Base-by-base conservation (phyloP, 768 basidiomycete genomes). In the Gymnopilus dilepis region DNA sequence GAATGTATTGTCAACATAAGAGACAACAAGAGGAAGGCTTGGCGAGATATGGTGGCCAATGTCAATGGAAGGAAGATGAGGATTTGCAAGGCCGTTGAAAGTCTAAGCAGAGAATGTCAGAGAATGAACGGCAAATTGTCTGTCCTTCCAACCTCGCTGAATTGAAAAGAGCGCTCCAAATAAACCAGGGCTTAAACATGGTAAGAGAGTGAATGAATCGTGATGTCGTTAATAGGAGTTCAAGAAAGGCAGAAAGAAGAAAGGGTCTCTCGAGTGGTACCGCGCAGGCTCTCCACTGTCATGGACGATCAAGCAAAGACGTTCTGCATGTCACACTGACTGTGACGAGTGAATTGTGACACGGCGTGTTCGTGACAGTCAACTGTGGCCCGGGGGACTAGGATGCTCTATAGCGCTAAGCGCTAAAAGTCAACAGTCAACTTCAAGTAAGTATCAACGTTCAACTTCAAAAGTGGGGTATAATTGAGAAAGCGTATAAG, bases 1-100 rank as follows among this genome's bases (percentile, higher is more conserved):
- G 91, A 86, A 71, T 94, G 92, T 31, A 83, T 68, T 53, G 89
- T 88, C 54, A 94, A 80, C 12, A 94, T 84, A 19, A 95, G 80
- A 9, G 93, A 94, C 34, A 94, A 85, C 26, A 92, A 78, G 41
- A 95, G 85, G 69, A 95, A 95, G 0, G 92, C 92, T 30, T 86
- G 79, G 24, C 83, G 87, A 30, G 91, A 92, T 57, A 95, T 83
- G 12, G 94, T 94, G 48, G 90, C 90, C 61, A 95, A 81, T 17
- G 92, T 95, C 62, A 95, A 79, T 1, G 93, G 93, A 52, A 95
- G 84, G 74, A 89, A 95, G 30, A 94, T 82, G 50, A 95, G 79
- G 65, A 95, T 92, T 71, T 94, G 92, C 33, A 90, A 69, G 61
- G 85, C 90, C 42, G 91, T 94, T 9, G 88, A 89, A 58, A 92